These are phyloP conservation scores for Sporothrix dimorphospora DNA, from an alignment of 2,329 filamentous ascomycete genomes.

Conservation along the genomic window DNA sequence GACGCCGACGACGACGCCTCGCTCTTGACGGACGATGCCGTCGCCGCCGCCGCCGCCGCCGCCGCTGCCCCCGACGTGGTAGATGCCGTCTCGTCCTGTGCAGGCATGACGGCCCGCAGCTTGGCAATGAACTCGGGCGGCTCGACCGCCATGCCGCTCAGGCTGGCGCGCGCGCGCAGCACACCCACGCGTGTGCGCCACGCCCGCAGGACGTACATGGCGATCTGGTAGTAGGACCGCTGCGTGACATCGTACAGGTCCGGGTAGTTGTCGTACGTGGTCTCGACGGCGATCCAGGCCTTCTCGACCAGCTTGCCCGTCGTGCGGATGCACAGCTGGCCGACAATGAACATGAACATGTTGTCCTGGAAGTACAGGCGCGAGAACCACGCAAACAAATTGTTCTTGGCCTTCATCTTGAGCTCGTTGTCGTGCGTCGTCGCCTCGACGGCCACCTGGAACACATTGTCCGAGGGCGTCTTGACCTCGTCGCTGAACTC, in stretches of 20 bases:
- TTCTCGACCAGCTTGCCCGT: conserved; percentile 56
- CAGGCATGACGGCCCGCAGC: conserved; percentile 49
- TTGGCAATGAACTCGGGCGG: conserved; percentile 52
- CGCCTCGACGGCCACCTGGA: conserved; percentile 56
- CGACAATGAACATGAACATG: conserved; percentile 58
- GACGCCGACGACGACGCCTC: conserved; percentile 32
- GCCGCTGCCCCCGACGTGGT: neutral
- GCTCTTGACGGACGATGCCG: conserved; percentile 35
- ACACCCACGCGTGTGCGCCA: conserved; percentile 56
- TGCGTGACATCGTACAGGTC: conserved; percentile 55
- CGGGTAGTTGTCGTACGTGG: conserved; percentile 52
- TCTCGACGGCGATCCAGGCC: conserved; percentile 54
- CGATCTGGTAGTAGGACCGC: conserved; percentile 51
- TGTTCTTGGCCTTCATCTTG: conserved; percentile 48
- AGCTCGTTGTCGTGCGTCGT: conserved; percentile 52
- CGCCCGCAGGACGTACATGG: conserved; percentile 53
- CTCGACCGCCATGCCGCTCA: conserved; percentile 43
- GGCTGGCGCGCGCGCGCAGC: conserved; percentile 38
- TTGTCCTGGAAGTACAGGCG: conserved; percentile 60
- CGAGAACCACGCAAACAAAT: conserved; percentile 60
- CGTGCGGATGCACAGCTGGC: conserved; percentile 55
- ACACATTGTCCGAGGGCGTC: conserved; percentile 56
- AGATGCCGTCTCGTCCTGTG: conserved; percentile 39
- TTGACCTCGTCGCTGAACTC: conserved; percentile 55
- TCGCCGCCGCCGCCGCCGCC: neutral